Conservation (phyloP, 345 rosid species). For the Eucalyptus camaldulensis region DNA sequence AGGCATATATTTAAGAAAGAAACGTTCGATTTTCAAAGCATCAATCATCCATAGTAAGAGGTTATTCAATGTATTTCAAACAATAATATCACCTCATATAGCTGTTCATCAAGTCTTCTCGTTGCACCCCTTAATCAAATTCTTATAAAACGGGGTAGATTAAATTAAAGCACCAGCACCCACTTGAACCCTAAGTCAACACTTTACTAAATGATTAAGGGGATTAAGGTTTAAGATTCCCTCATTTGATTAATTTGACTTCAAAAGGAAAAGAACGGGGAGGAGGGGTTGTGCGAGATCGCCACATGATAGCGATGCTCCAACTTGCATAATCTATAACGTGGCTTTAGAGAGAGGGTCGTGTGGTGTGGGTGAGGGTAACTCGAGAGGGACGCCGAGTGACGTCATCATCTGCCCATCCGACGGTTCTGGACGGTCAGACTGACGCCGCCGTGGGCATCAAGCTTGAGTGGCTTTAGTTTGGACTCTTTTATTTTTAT, state of each 20-base stretch:
- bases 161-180: neutral
- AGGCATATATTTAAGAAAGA: neutral
- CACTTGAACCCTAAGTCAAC: neutral
- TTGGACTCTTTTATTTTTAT: neutral
- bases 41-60: neutral
- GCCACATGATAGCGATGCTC: neutral
- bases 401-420: neutral
- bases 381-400: neutral
- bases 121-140: neutral
- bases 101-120: too few relatives aligned
- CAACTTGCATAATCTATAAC: neutral
- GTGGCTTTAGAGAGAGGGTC: neutral
- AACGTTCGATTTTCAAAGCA: neutral
- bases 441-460: neutral
- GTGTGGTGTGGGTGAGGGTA: neutral
- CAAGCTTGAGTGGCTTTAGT: neutral
- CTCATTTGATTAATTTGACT: neutral
- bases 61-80: neutral
- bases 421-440: neutral
- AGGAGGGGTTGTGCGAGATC: neutral
- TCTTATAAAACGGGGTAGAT: neutral
- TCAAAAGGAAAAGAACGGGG: neutral
- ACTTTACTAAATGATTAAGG: neutral
- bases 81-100: neutral
- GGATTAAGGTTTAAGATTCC: constrained; percentile 3